A percentile compares a stretch with the other conserved stretches of the same genome.
phyloP scores from a whole-genome alignment of 108 stramenopile species.

The Cyclotella distinguenda region DNA sequence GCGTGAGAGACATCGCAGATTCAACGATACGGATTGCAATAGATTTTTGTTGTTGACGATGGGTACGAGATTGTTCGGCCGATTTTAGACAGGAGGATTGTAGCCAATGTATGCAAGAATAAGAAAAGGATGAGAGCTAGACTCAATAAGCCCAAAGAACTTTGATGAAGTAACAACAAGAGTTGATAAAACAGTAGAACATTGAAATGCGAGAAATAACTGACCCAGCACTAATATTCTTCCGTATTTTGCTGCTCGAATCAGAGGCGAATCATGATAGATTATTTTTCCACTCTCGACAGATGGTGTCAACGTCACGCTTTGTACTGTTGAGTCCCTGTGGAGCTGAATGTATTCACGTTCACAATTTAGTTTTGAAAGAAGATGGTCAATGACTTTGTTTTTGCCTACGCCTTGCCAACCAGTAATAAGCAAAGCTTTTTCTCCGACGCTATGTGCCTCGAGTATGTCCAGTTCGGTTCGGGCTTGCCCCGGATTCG shows the following conservation, averaged over 20 bases:
- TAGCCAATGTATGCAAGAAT: too few species aligned
- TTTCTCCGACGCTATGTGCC: slow-evolving; percentile 63
- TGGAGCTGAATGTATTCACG: slow-evolving; percentile 94
- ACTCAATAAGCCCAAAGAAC: too few species aligned
- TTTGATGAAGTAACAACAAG: too few species aligned
- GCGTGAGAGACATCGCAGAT: too few species aligned
- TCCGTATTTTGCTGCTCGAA: slow-evolving; percentile 74
- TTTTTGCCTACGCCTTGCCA: slow-evolving; percentile 95
- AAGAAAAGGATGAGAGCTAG: too few species aligned
- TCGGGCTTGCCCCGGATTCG: slow-evolving; percentile 46
- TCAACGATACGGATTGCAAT: too few species aligned
- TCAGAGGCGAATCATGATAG: slow-evolving; percentile 80
- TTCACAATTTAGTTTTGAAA: slow-evolving; percentile 63
- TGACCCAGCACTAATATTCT: slow-evolving; percentile 73
- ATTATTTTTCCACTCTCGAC: slow-evolving; percentile 74
- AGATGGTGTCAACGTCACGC: slow-evolving; percentile 62
- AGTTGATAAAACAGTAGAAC: too few species aligned
- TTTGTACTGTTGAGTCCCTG: slow-evolving; percentile 84
- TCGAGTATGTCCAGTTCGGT: slow-evolving; percentile 54
- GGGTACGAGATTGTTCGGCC: too few species aligned
- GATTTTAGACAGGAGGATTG: too few species aligned
- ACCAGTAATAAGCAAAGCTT: slow-evolving; percentile 71
- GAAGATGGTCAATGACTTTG: slow-evolving; percentile 70
- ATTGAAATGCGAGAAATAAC: too few species aligned
- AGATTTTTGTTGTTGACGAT: too few species aligned